A percentile compares a stretch with the other conserved stretches of the same genome.
These are phyloP conservation scores for Oemleria cerasiformis DNA, from an alignment of 306 rosid genomes.

Conservation along the genomic window DNA sequence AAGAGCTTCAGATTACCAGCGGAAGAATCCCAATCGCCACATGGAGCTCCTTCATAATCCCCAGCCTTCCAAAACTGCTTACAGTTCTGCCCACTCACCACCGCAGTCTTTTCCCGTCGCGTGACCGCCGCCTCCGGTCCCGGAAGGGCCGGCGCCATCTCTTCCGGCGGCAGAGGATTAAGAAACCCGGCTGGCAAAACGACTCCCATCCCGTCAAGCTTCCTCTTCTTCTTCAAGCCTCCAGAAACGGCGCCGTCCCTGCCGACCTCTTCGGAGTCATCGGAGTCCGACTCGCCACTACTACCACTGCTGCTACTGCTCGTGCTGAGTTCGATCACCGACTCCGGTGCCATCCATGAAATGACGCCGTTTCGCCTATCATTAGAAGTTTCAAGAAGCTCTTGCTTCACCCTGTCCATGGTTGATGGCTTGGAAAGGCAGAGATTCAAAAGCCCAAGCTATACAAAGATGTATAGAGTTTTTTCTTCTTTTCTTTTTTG, in stretches of 20 bases:
- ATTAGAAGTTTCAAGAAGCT: constrained; percentile 20
- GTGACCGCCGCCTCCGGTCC: constrained; percentile 15
- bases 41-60: constrained; percentile 60
- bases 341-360: constrained; percentile 2
- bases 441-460: background rate
- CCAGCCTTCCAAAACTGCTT: constrained; percentile 99
- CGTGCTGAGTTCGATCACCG: constrained; percentile 47
- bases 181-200: constrained; percentile 56
- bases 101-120: background rate
- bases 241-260: constrained; percentile 15
- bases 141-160: constrained; percentile 13
- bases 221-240: constrained; percentile 37
- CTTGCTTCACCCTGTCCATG: constrained; percentile 60
- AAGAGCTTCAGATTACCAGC: constrained; percentile 39
- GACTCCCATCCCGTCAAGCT: constrained; percentile 31
- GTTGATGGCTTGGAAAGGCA: background rate
- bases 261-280: background rate
- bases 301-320: constrained; percentile 43
- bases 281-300: constrained; percentile 38
- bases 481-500: background rate
- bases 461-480: background rate
- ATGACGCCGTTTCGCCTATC: constrained; percentile 11
- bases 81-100: constrained; percentile 10
- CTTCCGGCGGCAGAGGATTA: constrained; percentile 26
- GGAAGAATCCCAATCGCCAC: constrained; percentile 36